Evolutionary conservation across 805 yeast species (phyloP).

Genomic region (Starmerella khaoyaiensis): DNA sequence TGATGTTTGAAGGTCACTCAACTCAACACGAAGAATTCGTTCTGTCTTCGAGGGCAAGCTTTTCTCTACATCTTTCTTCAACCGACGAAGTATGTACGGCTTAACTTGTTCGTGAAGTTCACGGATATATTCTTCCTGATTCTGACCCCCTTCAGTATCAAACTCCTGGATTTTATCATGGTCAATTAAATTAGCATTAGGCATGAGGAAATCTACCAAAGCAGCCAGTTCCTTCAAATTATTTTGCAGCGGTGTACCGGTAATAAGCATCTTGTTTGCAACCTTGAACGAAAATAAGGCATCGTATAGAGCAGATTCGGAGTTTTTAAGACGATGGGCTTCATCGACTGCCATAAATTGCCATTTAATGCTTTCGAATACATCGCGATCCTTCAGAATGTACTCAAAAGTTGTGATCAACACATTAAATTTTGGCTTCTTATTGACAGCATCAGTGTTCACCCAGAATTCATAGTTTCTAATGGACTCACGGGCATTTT

Average conservation of each 20-base stretch:
- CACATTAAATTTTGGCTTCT: constrained; percentile 81
- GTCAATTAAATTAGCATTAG: constrained; percentile 79
- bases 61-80: constrained; percentile 95
- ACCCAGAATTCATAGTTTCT: constrained; percentile 73
- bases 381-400: constrained; percentile 74
- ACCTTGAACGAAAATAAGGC: constrained; percentile 72
- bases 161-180: constrained; percentile 80
- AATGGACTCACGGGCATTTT: constrained; percentile 67
- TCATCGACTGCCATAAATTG: constrained; percentile 96
- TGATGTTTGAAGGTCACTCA: constrained; percentile 88
- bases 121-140: constrained; percentile 80
- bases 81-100: constrained; percentile 83
- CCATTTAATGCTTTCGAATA: constrained; percentile 79
- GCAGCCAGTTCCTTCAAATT: constrained; percentile 94
- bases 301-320: constrained; percentile 86
- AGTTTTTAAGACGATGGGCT: constrained; percentile 91
- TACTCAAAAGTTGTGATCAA: constrained; percentile 91
- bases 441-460: constrained; percentile 38
- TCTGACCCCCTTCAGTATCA: constrained; percentile 36
- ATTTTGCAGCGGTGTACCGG: constrained; percentile 97
- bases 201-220: constrained; percentile 86
- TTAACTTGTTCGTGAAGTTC: constrained; percentile 72
- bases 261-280: constrained; percentile 72
- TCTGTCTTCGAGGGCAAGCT: constrained; percentile 93
- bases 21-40: constrained; percentile 84